Conservation (phyloP, 2,329 filamentous ascomycete genomes). For the Ascochyta fabae region DNA sequence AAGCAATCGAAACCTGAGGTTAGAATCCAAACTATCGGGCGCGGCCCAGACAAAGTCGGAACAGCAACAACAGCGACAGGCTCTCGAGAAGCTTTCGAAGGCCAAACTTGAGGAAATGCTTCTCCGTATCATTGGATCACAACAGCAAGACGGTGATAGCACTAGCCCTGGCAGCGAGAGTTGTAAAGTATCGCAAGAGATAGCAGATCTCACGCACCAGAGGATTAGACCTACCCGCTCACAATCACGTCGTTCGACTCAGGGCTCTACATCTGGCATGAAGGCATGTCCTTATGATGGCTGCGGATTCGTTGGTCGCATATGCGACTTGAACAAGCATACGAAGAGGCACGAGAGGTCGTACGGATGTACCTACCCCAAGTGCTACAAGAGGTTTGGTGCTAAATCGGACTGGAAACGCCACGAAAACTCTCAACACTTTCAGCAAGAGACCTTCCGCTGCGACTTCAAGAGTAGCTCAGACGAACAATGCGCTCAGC, state of each 20-base stretch:
- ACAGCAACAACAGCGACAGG: slow-evolving; percentile 30
- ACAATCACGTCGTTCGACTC: slow-evolving; percentile 22
- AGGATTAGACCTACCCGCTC: slow-evolving; percentile 16
- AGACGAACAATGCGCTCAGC: slow-evolving; percentile 58
- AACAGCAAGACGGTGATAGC: background rate
- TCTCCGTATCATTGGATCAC: background rate
- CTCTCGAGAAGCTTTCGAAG: slow-evolving; percentile 34
- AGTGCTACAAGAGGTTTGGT: slow-evolving; percentile 78
- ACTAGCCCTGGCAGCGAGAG: background rate
- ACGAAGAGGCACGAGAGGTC: slow-evolving; percentile 80
- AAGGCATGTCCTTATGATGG: slow-evolving; percentile 25
- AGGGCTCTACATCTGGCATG: slow-evolving; percentile 14
- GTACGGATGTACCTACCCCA: slow-evolving; percentile 77
- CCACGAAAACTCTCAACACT: slow-evolving; percentile 83
- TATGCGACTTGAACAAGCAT: slow-evolving; percentile 69
- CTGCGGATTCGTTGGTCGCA: slow-evolving; percentile 2
- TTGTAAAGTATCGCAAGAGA: slow-evolving; percentile 30
- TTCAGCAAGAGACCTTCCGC: slow-evolving; percentile 72
- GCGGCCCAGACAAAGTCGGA: slow-evolving; percentile 42
- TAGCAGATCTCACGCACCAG: slow-evolving; percentile 37
- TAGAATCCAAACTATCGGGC: background rate
- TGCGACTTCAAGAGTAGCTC: slow-evolving; percentile 57
- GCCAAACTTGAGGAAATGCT: slow-evolving; percentile 23
- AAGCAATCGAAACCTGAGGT: too few species aligned
- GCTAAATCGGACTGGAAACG: slow-evolving; percentile 95